Base-by-base conservation (phyloP, 306 rosid genomes). In the Trifolium dubium region DNA sequence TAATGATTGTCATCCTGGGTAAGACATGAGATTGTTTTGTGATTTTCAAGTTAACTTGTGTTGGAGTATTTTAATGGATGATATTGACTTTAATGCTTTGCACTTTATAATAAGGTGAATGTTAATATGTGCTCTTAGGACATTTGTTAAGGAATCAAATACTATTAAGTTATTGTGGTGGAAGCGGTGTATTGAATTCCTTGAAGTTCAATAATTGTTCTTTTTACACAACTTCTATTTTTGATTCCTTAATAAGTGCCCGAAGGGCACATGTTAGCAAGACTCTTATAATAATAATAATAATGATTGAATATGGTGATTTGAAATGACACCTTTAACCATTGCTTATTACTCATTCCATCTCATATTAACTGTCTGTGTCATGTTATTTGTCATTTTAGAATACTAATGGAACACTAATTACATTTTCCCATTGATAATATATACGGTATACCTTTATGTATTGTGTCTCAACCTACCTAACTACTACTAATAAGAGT, bases 1-100 rank as follows among this genome's bases (percentile, higher is more conserved):
- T 46, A 86, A 75, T 55, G 95, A 94, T 53, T 92, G 97, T 83
- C 99, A 94, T 84, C 88, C 96, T 37, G 99, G 99, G 99, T 94
- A 61, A 78, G 90, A 72, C 58, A 2, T 77, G 3, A 23, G 3
- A 10, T 1, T 56, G 4, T 29, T 34, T 28, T 56, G 41, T 60
- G 23, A 60, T 60, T 60, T 4, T 13, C 43, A 41, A 51, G 23
- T 10, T 5, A 46, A 4, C 14, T 53, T n/a, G 7, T 59, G 2
- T 59, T 62, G 17, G 2, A 9, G 61, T 54, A 18, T 19, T 54
- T 73, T 75, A 50, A 59, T 40, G 71, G 71, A 70, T 54, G 15
- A 19, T 56, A 9, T 8, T 13, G 51, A 13, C 2, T 18, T 10
- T 17, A 8, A 8, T 47, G 44, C 53, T 69, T 50, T 41, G 13